Conservation (phyloP, 2,329 filamentous ascomycete species). For the Dothideomycetes sp. region DNA sequence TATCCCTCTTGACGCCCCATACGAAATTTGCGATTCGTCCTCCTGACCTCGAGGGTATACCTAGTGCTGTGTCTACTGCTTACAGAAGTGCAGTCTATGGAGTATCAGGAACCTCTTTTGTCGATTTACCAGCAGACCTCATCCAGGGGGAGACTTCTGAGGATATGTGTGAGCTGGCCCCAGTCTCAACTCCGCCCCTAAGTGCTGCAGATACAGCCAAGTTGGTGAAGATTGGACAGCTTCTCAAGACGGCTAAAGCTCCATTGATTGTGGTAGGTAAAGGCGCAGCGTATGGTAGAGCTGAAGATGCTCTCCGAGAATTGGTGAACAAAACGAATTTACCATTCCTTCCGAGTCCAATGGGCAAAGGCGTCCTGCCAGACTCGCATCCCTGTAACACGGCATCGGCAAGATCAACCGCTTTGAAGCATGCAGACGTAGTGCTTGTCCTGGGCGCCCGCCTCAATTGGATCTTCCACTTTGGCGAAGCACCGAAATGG, state of each 20-base stretch:
- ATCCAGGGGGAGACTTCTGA: slow-evolving; percentile 33
- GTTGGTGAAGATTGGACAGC: slow-evolving; percentile 28
- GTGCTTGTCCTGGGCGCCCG: slow-evolving; percentile 44
- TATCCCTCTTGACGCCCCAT: slow-evolving; percentile 41
- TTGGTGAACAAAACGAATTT: slow-evolving; percentile 37
- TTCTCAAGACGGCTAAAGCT: slow-evolving; percentile 38
- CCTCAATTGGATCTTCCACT: slow-evolving; percentile 50
- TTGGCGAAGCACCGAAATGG: slow-evolving; percentile 45
- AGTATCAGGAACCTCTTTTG: slow-evolving; percentile 40
- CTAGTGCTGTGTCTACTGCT: slow-evolving; percentile 37
- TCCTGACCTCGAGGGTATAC: slow-evolving; percentile 33
- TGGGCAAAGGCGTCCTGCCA: slow-evolving; percentile 47
- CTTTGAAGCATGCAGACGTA: slow-evolving; percentile 43
- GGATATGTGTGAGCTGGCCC: slow-evolving; percentile 10
- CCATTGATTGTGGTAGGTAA: slow-evolving; percentile 46
- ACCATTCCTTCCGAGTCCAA: slow-evolving; percentile 47
- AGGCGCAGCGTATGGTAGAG: slow-evolving; percentile 42
- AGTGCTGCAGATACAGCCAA: slow-evolving; percentile 34
- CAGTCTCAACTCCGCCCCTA: slow-evolving; percentile 29
- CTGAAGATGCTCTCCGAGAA: slow-evolving; percentile 33
- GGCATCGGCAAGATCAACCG: slow-evolving; percentile 42
- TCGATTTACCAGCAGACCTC: slow-evolving; percentile 45
- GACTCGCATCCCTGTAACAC: slow-evolving; percentile 43
- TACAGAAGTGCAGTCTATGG: slow-evolving; percentile 45
- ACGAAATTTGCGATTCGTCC: slow-evolving; percentile 41